phyloP scores from a whole-genome alignment of 179 eudicot genomes.

The Camellia oleifera region DNA sequence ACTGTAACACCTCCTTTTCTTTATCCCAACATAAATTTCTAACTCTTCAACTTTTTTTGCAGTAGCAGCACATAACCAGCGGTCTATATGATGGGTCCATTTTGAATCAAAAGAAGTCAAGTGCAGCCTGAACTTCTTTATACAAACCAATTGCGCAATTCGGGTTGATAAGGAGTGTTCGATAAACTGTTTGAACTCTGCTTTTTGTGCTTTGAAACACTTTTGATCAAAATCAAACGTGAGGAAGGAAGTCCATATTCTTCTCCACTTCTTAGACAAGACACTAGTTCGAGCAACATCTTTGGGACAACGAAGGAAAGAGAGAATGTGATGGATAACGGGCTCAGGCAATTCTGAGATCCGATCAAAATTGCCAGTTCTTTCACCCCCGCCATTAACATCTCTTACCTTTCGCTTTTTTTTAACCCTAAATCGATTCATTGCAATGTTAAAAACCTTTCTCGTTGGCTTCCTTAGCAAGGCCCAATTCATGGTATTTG shows the following conservation, averaged over 20 bases:
- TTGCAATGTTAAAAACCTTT: neutral
- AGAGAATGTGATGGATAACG: conserved; percentile 42
- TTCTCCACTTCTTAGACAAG: conserved; percentile 43
- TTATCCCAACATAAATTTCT: conserved; percentile 28
- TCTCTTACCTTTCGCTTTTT: conserved; percentile 24
- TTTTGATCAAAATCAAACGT: conserved; percentile 42
- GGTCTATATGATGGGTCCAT: conserved; percentile 7
- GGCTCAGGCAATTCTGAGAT: conserved; percentile 45
- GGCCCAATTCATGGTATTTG: neutral
- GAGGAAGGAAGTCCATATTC: conserved; percentile 36
- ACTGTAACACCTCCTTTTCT: conserved; percentile 8
- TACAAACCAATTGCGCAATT: conserved; percentile 23
- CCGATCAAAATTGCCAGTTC: conserved; percentile 20
- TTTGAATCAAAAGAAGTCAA: conserved; percentile 7
- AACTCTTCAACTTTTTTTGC: conserved; percentile 40
- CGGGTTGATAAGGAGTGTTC: conserved; percentile 23
- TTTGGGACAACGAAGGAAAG: conserved; percentile 38
- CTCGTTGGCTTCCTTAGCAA: conserved; percentile 15
- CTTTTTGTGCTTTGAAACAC: conserved; percentile 9
- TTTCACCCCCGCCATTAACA: neutral
- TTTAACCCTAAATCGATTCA: conserved; percentile 1
- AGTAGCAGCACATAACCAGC: conserved; percentile 29
- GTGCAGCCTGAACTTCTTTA: conserved; percentile 44
- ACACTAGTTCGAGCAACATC: conserved; percentile 43
- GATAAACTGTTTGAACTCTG: conserved; percentile 23